phyloP scores from a whole-genome alignment of 1,284 basidiomycete species.

The Sporisorium scitamineum region DNA sequence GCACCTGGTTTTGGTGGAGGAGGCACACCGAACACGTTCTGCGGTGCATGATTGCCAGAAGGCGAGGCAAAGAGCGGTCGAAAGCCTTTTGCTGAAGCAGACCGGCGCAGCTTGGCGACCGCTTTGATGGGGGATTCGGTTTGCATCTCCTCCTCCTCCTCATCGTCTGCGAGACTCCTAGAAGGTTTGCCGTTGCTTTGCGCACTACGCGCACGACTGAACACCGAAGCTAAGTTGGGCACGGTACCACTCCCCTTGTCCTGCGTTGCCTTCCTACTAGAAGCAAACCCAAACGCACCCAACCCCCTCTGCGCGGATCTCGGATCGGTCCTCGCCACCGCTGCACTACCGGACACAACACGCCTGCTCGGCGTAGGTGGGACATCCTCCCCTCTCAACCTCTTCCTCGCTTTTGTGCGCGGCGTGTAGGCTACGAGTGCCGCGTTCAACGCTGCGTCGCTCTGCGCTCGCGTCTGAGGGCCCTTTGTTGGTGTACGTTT shows the following conservation, averaged over 20 bases:
- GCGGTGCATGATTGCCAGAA: slow-evolving; percentile 11
- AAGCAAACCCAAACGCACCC: slow-evolving; percentile 29
- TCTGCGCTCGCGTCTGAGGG: background rate
- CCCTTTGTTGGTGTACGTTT: slow-evolving; percentile 20
- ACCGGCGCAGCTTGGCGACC: slow-evolving; percentile 8
- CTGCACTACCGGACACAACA: background rate
- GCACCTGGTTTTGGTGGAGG: background rate
- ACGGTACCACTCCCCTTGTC: slow-evolving; percentile 6
- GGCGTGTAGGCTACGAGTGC: slow-evolving; percentile 53
- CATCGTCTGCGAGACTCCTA: background rate
- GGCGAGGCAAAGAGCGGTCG: slow-evolving; percentile 43
- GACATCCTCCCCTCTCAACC: slow-evolving; percentile 61
- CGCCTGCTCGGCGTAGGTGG: slow-evolving; percentile 46
- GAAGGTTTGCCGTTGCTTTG: background rate
- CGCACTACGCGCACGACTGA: slow-evolving; percentile 10
- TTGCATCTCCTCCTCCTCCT: slow-evolving; percentile 10
- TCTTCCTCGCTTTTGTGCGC: slow-evolving; percentile 59
- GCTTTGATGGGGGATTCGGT: slow-evolving; percentile 33
- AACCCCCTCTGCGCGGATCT: slow-evolving; percentile 17
- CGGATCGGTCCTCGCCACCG: slow-evolving; percentile 14
- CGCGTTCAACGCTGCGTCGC: slow-evolving; percentile 23
- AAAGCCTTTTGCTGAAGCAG: slow-evolving; percentile 18
- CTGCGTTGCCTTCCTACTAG: slow-evolving; percentile 1
- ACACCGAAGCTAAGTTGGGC: slow-evolving; percentile 3
- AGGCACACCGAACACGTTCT: slow-evolving; percentile 10